Evolutionary conservation across 2,329 filamentous ascomycete genomes (phyloP), one percentile per base, ranked within the genome.

Genomic region (Beauveria caledonica): DNA sequence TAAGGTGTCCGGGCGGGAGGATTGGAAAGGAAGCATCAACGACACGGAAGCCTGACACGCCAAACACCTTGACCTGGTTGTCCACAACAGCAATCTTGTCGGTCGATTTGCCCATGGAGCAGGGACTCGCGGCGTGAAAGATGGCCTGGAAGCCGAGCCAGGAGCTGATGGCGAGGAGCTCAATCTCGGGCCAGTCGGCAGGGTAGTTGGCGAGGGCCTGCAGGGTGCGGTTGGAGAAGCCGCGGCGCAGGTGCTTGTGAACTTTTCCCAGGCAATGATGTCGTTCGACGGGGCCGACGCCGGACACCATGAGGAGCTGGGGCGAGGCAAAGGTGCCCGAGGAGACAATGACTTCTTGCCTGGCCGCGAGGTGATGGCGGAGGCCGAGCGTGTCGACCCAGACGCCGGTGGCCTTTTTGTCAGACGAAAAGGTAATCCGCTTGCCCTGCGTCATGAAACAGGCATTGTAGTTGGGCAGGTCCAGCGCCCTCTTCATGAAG

Each of bases 401-500:
- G 2, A 77, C 77, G 9, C 73, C 74, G 0, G 66, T 74, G 6
- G 76, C 76, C 40, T 64, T 72, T 25, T 65, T 73, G 2, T 70
- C 63, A 0, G 40, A 56, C 51, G 73, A 64, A 54, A 78, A 80
- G 0, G 78, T 23, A 3, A 82, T 72, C 53, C 69, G 73, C 64
- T 75, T 72, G 5, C 74, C 78, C 13, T 73, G 66, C 0, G 76
- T 77, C 6, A 68, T 54, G 0, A 62, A 63, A 59, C 74, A 77
- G 1, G 77, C 64, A 0, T 62, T 70, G 9, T 77, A 65, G 40
- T 71, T 63, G 0, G 66, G 66, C 0, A 64, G 39, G 4, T 58
- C 54, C 17, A 66, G 64, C n/a, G 67, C 69, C 10, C 62, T 58
- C 1, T 62, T 58, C 2, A 77, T 60, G 56, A 74, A 78, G 0